Percentiles rank a stretch among this genome's conserved stretches.
Conservation (phyloP, 805 yeast species). For the Myxozyma neotropica region DNA sequence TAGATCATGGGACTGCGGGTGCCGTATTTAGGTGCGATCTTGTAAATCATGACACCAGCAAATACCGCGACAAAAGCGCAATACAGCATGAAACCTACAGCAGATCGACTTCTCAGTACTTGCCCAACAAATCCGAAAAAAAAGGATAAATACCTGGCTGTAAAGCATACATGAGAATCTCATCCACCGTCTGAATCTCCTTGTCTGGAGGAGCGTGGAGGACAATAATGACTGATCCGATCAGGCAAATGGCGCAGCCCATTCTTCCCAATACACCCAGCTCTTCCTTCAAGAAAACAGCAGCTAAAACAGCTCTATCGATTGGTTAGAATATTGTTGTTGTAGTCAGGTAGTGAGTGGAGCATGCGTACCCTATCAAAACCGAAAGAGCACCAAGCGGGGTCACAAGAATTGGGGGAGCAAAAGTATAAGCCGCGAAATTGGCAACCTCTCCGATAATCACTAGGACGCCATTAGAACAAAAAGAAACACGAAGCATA, state of each 20-base stretch:
- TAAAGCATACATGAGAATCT: conserved; percentile 76
- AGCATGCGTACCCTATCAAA: conserved; percentile 60
- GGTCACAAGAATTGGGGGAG: conserved; percentile 89
- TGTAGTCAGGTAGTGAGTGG: no score
- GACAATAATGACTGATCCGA: conserved; percentile 86
- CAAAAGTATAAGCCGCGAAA: conserved; percentile 93
- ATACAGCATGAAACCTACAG: conserved; percentile 64
- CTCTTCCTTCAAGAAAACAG: conserved; percentile 80
- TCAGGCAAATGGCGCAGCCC: conserved; percentile 89
- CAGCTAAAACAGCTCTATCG: conserved; percentile 71
- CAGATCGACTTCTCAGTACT: neutral
- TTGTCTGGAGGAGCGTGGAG: conserved; percentile 94
- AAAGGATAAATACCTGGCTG: conserved; percentile 51
- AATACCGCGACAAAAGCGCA: conserved; percentile 64
- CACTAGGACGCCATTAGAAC: conserved; percentile 51
- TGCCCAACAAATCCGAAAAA: neutral
- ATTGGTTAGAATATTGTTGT: neutral
- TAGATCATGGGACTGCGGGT: conserved; percentile 82
- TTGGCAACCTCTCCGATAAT: conserved; percentile 90
- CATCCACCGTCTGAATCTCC: conserved; percentile 85
- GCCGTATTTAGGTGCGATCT: conserved; percentile 80
- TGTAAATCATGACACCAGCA: conserved; percentile 77
- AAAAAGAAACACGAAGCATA: neutral
- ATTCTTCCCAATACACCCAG: conserved; percentile 83
- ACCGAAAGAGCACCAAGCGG: conserved; percentile 90